phyloP scores from a whole-genome alignment of 2,329 filamentous ascomycete genomes.

The Dothiorella sarmentorum region DNA sequence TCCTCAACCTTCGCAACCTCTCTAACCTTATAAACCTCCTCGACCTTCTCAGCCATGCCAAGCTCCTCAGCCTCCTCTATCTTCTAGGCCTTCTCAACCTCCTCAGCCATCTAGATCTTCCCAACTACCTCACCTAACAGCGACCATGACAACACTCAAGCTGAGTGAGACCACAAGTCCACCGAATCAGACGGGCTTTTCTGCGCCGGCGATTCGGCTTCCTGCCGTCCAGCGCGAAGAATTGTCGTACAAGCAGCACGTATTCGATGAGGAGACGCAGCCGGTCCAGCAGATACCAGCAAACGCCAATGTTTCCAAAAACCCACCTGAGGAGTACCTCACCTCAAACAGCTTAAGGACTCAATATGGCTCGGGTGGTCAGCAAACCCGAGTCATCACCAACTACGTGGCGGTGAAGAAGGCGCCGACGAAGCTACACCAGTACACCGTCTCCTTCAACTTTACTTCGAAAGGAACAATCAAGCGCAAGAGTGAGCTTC shows the following conservation, averaged over 20 bases:
- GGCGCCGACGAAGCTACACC: neutral
- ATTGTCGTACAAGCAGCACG: no score
- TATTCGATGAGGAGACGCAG: neutral
- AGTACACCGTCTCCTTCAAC: neutral
- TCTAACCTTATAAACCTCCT: neutral
- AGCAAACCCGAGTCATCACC: neutral
- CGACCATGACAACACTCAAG: neutral
- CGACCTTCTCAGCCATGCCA: no score
- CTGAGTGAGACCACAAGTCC: no score
- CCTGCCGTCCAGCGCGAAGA: neutral
- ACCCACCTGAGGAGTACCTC: neutral
- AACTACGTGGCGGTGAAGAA: conserved; percentile 14
- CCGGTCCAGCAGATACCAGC: neutral
- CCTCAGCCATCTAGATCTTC: no score
- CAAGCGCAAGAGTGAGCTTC: neutral
- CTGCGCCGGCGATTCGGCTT: neutral
- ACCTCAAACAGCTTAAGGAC: neutral
- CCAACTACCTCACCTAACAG: neutral
- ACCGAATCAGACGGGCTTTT: neutral
- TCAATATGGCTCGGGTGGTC: neutral
- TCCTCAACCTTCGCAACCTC: neutral
- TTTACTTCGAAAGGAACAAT: neutral
- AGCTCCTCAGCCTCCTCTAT: no score
- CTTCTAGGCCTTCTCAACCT: no score
- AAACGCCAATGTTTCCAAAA: neutral